These are phyloP conservation scores for Pleomassaria siparia DNA, from an alignment of 2,329 filamentous ascomycete species.

Conservation along the genomic window DNA sequence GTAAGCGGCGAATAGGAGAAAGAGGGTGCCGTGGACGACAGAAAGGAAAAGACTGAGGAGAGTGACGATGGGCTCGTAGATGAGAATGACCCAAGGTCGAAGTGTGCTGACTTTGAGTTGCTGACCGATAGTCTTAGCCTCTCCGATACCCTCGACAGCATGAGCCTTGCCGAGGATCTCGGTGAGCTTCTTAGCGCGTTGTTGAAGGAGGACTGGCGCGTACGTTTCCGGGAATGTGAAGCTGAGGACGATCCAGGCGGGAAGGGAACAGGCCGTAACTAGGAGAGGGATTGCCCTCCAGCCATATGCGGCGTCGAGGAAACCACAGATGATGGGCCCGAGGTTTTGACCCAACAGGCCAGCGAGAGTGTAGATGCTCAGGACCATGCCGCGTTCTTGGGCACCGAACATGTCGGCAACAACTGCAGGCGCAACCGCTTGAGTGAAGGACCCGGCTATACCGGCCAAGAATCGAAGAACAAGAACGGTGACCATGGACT, in stretches of 20 bases:
- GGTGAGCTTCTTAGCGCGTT: slow-evolving; percentile 56
- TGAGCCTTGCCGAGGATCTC: slow-evolving; percentile 8
- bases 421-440: slow-evolving; percentile 39
- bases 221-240: slow-evolving; percentile 52
- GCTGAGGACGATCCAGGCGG: slow-evolving; percentile 31
- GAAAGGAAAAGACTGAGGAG: slow-evolving; percentile 36
- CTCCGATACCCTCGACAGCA: slow-evolving; percentile 27
- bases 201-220: slow-evolving; percentile 51
- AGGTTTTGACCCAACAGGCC: slow-evolving; percentile 36
- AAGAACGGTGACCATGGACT: slow-evolving; percentile 39
- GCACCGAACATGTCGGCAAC: slow-evolving; percentile 39
- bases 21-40: slow-evolving; percentile 39
- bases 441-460: slow-evolving; percentile 30
- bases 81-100: slow-evolving; percentile 36
- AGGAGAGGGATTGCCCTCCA: slow-evolving; percentile 48
- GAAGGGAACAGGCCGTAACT: slow-evolving; percentile 51
- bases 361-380: slow-evolving; percentile 33
- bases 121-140: slow-evolving; percentile 44
- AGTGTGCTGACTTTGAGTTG: slow-evolving; percentile 49
- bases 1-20: slow-evolving; percentile 41
- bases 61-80: slow-evolving; percentile 35
- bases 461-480: slow-evolving; percentile 37
- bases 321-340: slow-evolving; percentile 38
- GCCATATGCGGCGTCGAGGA: slow-evolving; percentile 35
- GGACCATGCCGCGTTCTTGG: slow-evolving; percentile 33